Percentiles rank a stretch among this genome's conserved stretches.
Conservation (phyloP, 768 basidiomycete genomes). For the Mycena metata region DNA sequence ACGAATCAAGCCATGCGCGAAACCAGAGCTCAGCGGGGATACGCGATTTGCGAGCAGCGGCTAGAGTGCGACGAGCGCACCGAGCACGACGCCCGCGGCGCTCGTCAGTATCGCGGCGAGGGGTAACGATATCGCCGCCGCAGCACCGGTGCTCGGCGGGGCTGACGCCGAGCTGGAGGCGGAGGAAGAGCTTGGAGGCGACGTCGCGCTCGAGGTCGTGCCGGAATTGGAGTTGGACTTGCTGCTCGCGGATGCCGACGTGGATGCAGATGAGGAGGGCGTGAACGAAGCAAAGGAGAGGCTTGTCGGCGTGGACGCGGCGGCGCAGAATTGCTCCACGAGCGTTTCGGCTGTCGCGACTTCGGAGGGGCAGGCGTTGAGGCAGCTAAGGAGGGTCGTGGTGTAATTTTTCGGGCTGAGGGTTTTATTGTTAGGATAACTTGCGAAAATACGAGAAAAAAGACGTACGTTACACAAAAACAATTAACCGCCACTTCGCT, state of each 20-base stretch:
- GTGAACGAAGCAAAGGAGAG: neutral
- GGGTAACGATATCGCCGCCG: neutral
- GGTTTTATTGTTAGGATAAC: no score
- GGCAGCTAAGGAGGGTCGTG: neutral
- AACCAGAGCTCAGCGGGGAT: no score
- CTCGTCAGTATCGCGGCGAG: neutral
- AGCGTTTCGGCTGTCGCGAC: neutral
- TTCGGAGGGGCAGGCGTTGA: neutral
- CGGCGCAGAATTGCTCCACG: neutral
- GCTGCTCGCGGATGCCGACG: neutral
- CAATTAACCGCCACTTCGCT: constrained; percentile 10
- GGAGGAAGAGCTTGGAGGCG: neutral
- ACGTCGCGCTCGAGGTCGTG: neutral
- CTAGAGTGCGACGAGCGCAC: neutral
- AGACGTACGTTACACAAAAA: constrained; percentile 3
- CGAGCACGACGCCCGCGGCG: neutral
- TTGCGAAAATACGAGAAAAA: neutral
- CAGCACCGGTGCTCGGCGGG: neutral
- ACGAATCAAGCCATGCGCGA: no score
- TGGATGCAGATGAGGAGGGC: neutral
- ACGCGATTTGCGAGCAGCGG: no score
- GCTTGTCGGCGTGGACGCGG: neutral
- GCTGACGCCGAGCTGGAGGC: neutral
- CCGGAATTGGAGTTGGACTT: no score
- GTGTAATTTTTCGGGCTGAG: neutral